Evolutionary conservation across 2,329 filamentous ascomycete genomes (phyloP).

Genomic region (Fusarium kyushuense): DNA sequence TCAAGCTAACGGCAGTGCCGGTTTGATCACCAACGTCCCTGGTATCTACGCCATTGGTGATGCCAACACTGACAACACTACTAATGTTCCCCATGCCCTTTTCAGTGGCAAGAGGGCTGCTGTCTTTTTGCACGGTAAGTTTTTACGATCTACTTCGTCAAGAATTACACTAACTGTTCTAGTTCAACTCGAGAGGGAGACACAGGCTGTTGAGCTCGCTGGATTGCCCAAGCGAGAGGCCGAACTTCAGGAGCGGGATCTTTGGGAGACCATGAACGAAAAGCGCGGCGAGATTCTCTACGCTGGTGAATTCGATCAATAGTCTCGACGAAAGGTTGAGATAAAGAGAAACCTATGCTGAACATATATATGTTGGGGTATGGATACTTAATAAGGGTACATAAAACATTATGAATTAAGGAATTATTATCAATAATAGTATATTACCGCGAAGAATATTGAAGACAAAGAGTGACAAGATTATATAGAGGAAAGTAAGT

Average conservation of each 20-base stretch:
- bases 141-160: neutral
- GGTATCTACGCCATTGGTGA: constrained; percentile 71
- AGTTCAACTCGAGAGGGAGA: constrained; percentile 60
- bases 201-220: constrained; percentile 52
- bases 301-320: constrained; percentile 57
- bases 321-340: neutral
- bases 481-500: no score
- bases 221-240: constrained; percentile 47
- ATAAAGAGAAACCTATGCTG: neutral
- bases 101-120: constrained; percentile 69
- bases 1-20: constrained; percentile 55
- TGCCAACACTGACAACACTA: constrained; percentile 69
- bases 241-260: constrained; percentile 52
- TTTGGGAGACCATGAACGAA: constrained; percentile 63
- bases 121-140: constrained; percentile 68
- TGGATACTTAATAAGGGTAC: constrained; percentile 49
- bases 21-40: constrained; percentile 62
- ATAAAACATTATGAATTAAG: constrained; percentile 18
- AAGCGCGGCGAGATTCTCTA: constrained; percentile 58
- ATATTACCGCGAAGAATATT: neutral
- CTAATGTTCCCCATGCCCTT: constrained; percentile 72
- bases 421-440: neutral
- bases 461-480: no score
- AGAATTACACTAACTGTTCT: neutral
- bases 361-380: neutral